Base-by-base conservation (phyloP, 345 rosid genomes). In the Turritis glabra region DNA sequence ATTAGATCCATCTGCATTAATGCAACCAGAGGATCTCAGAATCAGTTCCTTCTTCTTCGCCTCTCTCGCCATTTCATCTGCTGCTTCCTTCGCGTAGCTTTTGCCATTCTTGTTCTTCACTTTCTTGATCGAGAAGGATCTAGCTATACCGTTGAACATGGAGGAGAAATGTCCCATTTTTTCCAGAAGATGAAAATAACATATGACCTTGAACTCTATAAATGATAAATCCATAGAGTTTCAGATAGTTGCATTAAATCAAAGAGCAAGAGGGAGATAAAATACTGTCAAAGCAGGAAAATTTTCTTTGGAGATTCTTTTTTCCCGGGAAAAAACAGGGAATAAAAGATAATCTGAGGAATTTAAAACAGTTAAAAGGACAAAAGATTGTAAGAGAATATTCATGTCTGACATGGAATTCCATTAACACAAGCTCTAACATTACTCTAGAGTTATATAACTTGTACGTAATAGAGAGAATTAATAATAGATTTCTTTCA, bases 141-240 rank as follows among this genome's bases (percentile, higher is more conserved):
- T 83, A 5, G 87, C 91, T 69, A 91, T 72, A 46, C 94, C 94
- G 48, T 84, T 87, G 85, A 94, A 85, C 90, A 91, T 82, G 72
- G 98, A 83, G 30, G 97, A 86, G 30, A 91, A 75, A 70, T 87
- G 90, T 65, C 92, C 93, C 98, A 90, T 90, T 62, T 47, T 73
- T 33, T 22, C 14, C 7, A 27, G 23, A 30, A 61, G 29, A 44
- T 60, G 59, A 73, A 44, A n/a, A 5, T 35, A 14, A 19, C 56
- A 41, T 66, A 33, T 46, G 62, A 51, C 52, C 41, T 41, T 51
- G 18, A 52, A 51, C 70, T 30, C 78, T 75, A 33, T 29, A 54
- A 26, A 50, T 58, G 23, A 46, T 44, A 27, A 33, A 65, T 47
- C 17, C n/a, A 26, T 56, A 64, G 47, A 64, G 48, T 33, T 44